A percentile compares a stretch with the other conserved stretches of the same genome.
These are phyloP conservation scores for Moricandia moricandioides DNA, from an alignment of 345 rosid genomes.

Conservation along the genomic window DNA sequence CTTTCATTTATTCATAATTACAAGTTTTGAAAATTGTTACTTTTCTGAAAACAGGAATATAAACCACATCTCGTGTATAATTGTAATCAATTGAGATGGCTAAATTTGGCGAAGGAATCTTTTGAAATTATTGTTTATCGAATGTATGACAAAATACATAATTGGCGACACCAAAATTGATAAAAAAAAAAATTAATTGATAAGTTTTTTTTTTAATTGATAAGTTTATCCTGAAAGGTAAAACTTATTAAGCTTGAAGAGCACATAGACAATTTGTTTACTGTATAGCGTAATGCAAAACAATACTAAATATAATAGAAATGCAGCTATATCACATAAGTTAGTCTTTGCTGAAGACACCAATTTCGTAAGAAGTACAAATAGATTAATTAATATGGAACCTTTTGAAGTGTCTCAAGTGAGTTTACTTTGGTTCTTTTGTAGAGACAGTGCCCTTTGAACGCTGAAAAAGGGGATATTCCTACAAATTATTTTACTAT, in stretches of 20 bases:
- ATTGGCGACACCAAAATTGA: neutral
- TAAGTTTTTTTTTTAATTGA: too few relatives aligned
- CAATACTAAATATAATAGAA: neutral
- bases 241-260: neutral
- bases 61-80: too few relatives aligned
- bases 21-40: too few relatives aligned
- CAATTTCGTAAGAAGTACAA: slow-evolving; percentile 12
- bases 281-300: neutral
- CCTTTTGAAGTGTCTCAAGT: slow-evolving; percentile 26
- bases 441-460: slow-evolving; percentile 34
- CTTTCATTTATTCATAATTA: too few relatives aligned
- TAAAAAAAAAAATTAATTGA: too few relatives aligned
- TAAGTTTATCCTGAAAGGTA: neutral
- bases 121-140: neutral
- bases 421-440: slow-evolving; percentile 29
- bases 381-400: slow-evolving; percentile 9
- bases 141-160: neutral
- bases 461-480: slow-evolving; percentile 26
- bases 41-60: too few relatives aligned
- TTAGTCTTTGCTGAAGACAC: neutral
- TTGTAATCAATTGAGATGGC: too few relatives aligned
- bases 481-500: slow-evolving; percentile 7
- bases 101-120: neutral
- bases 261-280: neutral
- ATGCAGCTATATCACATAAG: slow-evolving; percentile 11